These are phyloP conservation scores for Porcisia hertigi DNA, from an alignment of 208 protist genomes.

Conservation along the genomic window DNA sequence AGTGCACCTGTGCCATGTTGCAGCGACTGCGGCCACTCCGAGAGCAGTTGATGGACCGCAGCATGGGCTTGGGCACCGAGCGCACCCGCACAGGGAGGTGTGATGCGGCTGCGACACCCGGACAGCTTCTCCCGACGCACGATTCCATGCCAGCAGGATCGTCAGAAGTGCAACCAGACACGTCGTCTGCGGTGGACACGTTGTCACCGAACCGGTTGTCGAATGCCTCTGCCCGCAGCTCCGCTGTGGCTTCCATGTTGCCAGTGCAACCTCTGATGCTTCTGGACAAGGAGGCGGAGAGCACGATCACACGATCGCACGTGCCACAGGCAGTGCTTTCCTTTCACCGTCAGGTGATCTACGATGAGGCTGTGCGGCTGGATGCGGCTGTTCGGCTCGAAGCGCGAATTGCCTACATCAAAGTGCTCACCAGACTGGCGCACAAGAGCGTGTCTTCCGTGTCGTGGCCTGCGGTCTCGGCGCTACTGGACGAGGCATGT, in stretches of 20 bases:
- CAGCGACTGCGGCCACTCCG: conserved; percentile 35
- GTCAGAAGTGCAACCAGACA: background rate
- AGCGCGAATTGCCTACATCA: conserved; percentile 46
- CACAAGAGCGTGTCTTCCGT: conserved; percentile 27
- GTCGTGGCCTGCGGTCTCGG: conserved; percentile 33
- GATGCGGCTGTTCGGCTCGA: conserved; percentile 35
- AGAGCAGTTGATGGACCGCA: conserved; percentile 32
- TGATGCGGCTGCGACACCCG: background rate
- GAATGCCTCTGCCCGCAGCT: background rate
- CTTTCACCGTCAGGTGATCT: conserved; percentile 42
- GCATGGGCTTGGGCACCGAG: conserved; percentile 16
- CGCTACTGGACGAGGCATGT: conserved; percentile 34
- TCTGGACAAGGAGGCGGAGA: background rate
- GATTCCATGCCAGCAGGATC: too few relatives aligned
- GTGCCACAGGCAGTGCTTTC: conserved; percentile 34
- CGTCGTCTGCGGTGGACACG: background rate
- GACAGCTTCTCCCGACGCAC: background rate
- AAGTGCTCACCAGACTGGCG: conserved; percentile 45
- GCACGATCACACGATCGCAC: conserved; percentile 10
- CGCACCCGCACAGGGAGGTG: background rate
- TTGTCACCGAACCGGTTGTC: background rate
- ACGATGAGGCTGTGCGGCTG: conserved; percentile 34
- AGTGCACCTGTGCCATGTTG: conserved; percentile 48
- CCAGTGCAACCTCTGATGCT: background rate
- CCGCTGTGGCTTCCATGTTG: background rate